Evolutionary conservation across 139 green algal genomes (phyloP).

Genomic region (Ostreobium quekettii): DNA sequence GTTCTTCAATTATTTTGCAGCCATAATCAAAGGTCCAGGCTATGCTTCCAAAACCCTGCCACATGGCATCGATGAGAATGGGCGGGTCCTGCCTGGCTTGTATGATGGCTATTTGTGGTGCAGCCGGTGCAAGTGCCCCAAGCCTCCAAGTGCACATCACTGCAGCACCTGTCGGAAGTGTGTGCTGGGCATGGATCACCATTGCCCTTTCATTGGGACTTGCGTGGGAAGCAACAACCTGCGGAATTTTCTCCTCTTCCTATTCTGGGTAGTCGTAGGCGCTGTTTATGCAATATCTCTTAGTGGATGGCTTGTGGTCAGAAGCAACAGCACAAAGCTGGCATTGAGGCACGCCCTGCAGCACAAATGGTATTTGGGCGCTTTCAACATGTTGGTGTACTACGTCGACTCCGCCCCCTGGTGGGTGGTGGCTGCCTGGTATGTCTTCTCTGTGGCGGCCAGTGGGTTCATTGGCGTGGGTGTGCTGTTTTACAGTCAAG

Average conservation of each 20-base stretch:
- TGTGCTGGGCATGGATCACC: constrained; percentile 40
- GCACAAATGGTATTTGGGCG: not conserved
- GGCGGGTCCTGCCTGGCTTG: not conserved
- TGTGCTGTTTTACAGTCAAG: constrained; percentile 3
- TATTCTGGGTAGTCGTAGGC: constrained; percentile 25
- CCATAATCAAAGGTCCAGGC: not conserved
- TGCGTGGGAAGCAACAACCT: constrained; percentile 33
- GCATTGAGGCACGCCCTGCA: not conserved
- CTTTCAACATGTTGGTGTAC: not conserved
- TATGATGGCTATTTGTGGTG: constrained; percentile 29
- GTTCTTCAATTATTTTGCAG: constrained; percentile 27
- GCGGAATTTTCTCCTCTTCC: constrained; percentile 33
- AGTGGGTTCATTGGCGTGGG: constrained; percentile 5
- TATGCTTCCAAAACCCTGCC: not conserved
- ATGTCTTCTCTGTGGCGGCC: constrained; percentile 9
- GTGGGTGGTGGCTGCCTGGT: not conserved
- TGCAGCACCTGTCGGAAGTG: constrained; percentile 29
- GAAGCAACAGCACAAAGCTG: not conserved
- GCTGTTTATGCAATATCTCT: constrained; percentile 6
- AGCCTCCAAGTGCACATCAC: constrained; percentile 31
- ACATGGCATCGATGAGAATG: not conserved
- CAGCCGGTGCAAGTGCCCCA: constrained; percentile 23
- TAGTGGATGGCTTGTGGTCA: not conserved
- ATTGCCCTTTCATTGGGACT: constrained; percentile 39
- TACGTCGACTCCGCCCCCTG: not conserved